These are phyloP conservation scores for Cladophialophora bantiana DNA, from an alignment of 2,329 filamentous ascomycete genomes.

Conservation along the genomic window DNA sequence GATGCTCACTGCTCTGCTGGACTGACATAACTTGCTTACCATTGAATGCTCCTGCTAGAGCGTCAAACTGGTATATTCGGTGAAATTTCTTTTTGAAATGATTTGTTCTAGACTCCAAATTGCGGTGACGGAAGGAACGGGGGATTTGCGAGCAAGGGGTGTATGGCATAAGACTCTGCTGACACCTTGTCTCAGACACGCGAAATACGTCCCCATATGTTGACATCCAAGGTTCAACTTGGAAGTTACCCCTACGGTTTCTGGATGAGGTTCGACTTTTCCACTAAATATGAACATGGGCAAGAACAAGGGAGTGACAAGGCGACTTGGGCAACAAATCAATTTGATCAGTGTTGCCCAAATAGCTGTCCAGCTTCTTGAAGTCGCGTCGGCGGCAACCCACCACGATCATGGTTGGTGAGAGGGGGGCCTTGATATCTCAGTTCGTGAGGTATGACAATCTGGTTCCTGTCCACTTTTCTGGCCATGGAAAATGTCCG, in stretches of 20 bases:
- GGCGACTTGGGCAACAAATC: background rate
- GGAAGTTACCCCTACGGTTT: background rate
- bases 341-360: background rate
- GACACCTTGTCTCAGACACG: slow-evolving; percentile 12
- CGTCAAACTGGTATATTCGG: background rate
- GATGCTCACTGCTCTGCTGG: slow-evolving; percentile 13
- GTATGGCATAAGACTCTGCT: slow-evolving; percentile 13
- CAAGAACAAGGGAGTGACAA: background rate
- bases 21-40: slow-evolving; percentile 14
- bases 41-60: too few species aligned
- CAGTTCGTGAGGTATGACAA: slow-evolving; percentile 15
- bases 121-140: slow-evolving; percentile 4
- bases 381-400: background rate
- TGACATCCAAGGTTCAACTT: background rate
- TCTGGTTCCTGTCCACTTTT: slow-evolving; percentile 13
- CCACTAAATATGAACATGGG: background rate
- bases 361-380: background rate
- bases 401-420: background rate
- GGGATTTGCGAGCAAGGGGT: background rate
- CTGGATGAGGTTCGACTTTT: background rate
- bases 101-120: background rate
- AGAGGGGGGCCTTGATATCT: background rate
- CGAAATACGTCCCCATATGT: background rate
- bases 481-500: background rate
- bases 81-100: background rate